Conservation (phyloP, 2,329 filamentous ascomycete genomes). For the Madurella fahalii region DNA sequence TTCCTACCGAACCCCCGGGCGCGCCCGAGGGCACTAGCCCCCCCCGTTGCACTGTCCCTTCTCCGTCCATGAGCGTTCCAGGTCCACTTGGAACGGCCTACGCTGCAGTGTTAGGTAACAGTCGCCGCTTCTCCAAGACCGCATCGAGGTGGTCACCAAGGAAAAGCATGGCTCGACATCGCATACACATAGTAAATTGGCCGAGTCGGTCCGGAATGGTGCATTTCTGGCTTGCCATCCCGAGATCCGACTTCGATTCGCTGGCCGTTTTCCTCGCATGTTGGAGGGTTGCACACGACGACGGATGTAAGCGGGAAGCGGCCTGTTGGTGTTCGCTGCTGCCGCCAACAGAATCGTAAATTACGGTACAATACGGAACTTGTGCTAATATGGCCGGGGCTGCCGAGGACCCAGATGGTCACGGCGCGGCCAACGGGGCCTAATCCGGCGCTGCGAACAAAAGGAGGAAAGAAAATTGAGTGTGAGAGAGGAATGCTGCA, state of each 20-base stretch:
- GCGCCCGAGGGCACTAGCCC: neutral
- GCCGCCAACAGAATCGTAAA: neutral
- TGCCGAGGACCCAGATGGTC: too few species aligned
- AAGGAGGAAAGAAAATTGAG: too few species aligned
- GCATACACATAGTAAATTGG: slow-evolving; percentile 18
- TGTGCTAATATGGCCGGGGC: too few species aligned
- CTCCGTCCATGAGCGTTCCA: neutral
- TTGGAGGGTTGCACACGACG: slow-evolving; percentile 11
- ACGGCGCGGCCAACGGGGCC: too few species aligned
- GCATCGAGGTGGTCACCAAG: slow-evolving; percentile 2
- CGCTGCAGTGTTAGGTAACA: neutral
- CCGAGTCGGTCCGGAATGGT: slow-evolving; percentile 27
- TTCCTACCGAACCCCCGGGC: neutral
- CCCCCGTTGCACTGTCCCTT: neutral
- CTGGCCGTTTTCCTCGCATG: neutral
- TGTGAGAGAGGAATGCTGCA: too few species aligned
- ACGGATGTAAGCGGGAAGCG: slow-evolving; percentile 3
- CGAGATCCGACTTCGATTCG: slow-evolving; percentile 18
- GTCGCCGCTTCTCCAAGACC: neutral
- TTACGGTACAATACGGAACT: neutral
- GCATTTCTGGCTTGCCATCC: slow-evolving; percentile 14
- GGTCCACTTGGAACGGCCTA: too few species aligned
- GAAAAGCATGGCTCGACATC: slow-evolving; percentile 1
- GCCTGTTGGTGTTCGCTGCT: neutral
- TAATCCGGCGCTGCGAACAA: too few species aligned